Evolutionary conservation across 2,329 filamentous ascomycete genomes (phyloP), one percentile per base, ranked within the genome.

Genomic region (Colletotrichum eleusines): DNA sequence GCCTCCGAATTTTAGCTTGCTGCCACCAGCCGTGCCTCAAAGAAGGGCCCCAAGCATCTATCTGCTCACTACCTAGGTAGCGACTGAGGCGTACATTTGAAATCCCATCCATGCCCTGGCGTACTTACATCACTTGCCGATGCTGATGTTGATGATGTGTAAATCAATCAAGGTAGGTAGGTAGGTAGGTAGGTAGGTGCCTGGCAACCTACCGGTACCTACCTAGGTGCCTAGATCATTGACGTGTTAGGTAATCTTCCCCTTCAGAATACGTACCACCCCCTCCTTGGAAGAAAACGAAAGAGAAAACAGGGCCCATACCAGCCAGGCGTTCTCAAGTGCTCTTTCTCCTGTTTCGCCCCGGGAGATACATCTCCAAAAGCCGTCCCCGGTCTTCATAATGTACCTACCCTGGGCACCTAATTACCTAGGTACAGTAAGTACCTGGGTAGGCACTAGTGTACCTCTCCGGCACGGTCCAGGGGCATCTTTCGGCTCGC

Each of bases 1-100:
- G 77, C 64, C 77, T 80, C 78, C 78, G 78, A 73, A 70, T 74
- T 64, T 70, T 70, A 72, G 69, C 55, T 66, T 70, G 66, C 66
- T 67, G 62, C 63, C 57, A 54, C 48, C 60, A 64, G 51, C 55
- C 60, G 66, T 72, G 66, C 66, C 51, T 64, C 60, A 46, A 65
- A 64, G 46, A 58, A 63, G 33, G 66, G 66, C 66, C 54, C 66
- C 66, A 62, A 60, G 60, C 65, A 69, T 71, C 26, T 35, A 69
- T 71, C 26, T 42, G 40, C 31, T 46, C 9, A 23, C n/a, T 5
- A n/a, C n/a, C n/a, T n/a, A n/a, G n/a, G n/a, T n/a, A 53, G 35
- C 64, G 62, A 26, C 38, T 54, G 66, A 35, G 11, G 61, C 63
- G 55, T 31, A 28, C 66, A 62, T 61, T 70, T 70, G 23, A 28